phyloP scores from a whole-genome alignment of 2,329 filamentous ascomycete species.

The Curvularia spicifera region DNA sequence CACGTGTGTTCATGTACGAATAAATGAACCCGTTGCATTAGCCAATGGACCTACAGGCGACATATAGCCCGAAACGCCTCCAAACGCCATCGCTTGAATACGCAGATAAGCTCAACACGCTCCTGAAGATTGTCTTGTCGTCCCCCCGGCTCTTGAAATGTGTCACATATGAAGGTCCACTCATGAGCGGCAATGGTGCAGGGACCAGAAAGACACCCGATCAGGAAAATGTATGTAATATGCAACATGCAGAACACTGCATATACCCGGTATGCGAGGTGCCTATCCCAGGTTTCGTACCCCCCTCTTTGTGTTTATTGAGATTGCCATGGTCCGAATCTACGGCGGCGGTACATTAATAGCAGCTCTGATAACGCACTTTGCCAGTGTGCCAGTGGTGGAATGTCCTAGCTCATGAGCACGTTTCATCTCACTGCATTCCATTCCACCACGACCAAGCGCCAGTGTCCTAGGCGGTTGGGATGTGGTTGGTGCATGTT shows the following conservation, averaged over 20 bases:
- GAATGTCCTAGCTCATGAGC: neutral
- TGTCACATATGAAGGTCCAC: neutral
- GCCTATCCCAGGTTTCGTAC: neutral
- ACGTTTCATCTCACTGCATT: neutral
- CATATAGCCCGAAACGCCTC: neutral
- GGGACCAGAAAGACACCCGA: neutral
- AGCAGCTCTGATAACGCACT: constrained; percentile 1
- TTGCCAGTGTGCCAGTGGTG: neutral
- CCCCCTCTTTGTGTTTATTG: neutral
- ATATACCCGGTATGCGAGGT: constrained; percentile 10
- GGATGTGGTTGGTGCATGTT: neutral
- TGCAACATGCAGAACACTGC: constrained; percentile 2
- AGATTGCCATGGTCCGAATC: constrained; percentile 4
- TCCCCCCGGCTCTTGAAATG: neutral
- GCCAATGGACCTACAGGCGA: neutral
- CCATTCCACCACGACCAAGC: neutral
- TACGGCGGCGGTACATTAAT: constrained; percentile 12
- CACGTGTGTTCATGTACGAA: neutral
- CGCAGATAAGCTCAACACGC: neutral
- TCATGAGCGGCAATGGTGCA: neutral
- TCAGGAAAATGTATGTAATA: neutral
- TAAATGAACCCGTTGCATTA: neutral
- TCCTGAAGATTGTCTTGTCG: neutral
- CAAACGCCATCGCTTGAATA: neutral
- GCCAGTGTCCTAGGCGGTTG: neutral